These are phyloP conservation scores for Hypoxylon intermedium DNA, from an alignment of 495 filamentous ascomycete species.

Conservation along the genomic window DNA sequence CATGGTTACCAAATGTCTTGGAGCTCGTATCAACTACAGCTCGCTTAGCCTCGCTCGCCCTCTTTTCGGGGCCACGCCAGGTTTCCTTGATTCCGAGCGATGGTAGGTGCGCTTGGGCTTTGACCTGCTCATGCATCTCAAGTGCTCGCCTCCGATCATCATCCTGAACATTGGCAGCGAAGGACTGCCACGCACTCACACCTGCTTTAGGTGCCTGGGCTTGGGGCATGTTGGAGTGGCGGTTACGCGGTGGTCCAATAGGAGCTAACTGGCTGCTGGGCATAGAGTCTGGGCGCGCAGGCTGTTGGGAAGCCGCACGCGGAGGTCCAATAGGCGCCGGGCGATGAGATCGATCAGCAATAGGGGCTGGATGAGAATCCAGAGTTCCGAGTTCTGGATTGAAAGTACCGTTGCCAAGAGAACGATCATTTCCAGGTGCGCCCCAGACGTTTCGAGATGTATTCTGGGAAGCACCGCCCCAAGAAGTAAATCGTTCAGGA, in stretches of 20 bases:
- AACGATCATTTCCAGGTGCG: constrained; percentile 70
- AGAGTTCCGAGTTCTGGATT: constrained; percentile 62
- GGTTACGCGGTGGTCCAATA: constrained; percentile 40
- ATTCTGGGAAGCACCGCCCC: constrained; percentile 44
- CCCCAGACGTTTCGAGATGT: constrained; percentile 74
- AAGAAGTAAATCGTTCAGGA: constrained; percentile 46
- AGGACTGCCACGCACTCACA: constrained; percentile 30
- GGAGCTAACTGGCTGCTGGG: constrained; percentile 30
- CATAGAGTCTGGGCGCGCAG: constrained; percentile 14
- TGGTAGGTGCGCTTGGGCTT: constrained; percentile 33
- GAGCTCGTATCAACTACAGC: not conserved
- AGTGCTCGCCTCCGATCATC: constrained; percentile 30
- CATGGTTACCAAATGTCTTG: constrained; percentile 34
- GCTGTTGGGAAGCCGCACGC: constrained; percentile 33
- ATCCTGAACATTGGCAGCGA: constrained; percentile 20
- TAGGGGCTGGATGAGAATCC: constrained; percentile 55
- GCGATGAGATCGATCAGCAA: constrained; percentile 48
- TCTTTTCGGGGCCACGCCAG: constrained; percentile 61
- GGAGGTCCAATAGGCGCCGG: constrained; percentile 52
- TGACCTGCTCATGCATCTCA: constrained; percentile 15
- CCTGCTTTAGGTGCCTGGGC: constrained; percentile 9
- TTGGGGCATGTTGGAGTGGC: constrained; percentile 12
- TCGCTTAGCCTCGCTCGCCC: constrained; percentile 51
- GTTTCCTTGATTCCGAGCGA: constrained; percentile 66
- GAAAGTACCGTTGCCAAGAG: constrained; percentile 82